These are phyloP conservation scores for Avena sativa DNA, from an alignment of 176 grass and related monocot species.

Conservation along the genomic window DNA sequence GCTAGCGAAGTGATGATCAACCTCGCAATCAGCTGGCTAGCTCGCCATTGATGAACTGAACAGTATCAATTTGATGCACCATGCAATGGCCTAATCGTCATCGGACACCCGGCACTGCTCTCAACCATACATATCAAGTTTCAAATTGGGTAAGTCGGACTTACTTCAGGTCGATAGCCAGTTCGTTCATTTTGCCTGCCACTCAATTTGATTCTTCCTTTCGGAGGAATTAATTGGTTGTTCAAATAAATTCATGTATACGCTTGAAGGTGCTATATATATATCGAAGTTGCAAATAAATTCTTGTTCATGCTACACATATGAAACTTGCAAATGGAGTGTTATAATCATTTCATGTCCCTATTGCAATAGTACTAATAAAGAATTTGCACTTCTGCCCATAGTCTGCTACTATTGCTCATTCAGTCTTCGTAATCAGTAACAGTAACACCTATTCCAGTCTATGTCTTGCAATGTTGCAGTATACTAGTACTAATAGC, in stretches of 20 bases:
- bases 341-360: slow-evolving; percentile 38
- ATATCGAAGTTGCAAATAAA: not conserved
- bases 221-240: slow-evolving; percentile 18
- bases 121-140: slow-evolving; percentile 20
- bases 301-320: slow-evolving; percentile 41
- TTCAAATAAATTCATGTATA: slow-evolving; percentile 39
- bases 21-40: not conserved
- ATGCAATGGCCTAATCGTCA: slow-evolving; percentile 13
- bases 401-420: slow-evolving; percentile 3
- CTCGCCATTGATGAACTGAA: not conserved
- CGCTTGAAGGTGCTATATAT: not conserved
- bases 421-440: not conserved
- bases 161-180: slow-evolving; percentile 31
- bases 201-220: slow-evolving; percentile 50
- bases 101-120: not conserved
- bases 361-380: slow-evolving; percentile 17
- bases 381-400: not conserved
- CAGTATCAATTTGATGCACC: not conserved
- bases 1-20: slow-evolving; percentile 29
- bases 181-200: slow-evolving; percentile 26
- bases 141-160: slow-evolving; percentile 44
- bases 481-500: not conserved
- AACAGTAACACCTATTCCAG: not conserved
- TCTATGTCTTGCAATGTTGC: not conserved
- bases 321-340: not conserved